A percentile compares a stretch with the other conserved stretches of the same genome.
These are phyloP conservation scores for Zymoseptoria crescenta DNA, from an alignment of 2,329 filamentous ascomycete genomes.

Conservation along the genomic window DNA sequence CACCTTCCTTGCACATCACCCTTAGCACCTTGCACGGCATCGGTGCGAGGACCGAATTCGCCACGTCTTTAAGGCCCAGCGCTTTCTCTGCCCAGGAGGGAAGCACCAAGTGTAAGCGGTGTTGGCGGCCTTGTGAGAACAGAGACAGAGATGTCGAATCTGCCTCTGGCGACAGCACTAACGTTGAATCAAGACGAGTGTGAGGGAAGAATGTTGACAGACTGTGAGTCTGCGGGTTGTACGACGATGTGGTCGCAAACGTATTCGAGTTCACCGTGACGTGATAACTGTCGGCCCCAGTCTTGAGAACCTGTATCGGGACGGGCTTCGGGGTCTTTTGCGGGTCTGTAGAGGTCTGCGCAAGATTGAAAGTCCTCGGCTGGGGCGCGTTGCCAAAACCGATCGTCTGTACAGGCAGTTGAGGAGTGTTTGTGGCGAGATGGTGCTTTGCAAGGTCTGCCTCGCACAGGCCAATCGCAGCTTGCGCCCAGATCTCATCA, in stretches of 20 bases:
- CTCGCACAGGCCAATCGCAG: constrained; percentile 61
- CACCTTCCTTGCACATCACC: constrained; percentile 77
- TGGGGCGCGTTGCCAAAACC: constrained; percentile 54
- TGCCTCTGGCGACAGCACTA: constrained; percentile 56
- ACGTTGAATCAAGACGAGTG: constrained; percentile 69
- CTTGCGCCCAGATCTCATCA: constrained; percentile 76
- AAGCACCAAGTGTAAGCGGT: constrained; percentile 46
- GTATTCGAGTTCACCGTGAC: constrained; percentile 36
- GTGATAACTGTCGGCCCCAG: constrained; percentile 43
- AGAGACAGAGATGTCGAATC: constrained; percentile 50
- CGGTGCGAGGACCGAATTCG: constrained; percentile 78
- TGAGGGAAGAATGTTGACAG: constrained; percentile 73
- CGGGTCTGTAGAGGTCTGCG: constrained; percentile 40
- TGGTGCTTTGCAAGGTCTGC: constrained; percentile 40
- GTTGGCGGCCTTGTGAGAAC: constrained; percentile 62
- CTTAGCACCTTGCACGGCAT: constrained; percentile 97
- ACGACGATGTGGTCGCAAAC: constrained; percentile 38
- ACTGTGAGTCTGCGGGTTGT: constrained; percentile 38
- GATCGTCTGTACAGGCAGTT: constrained; percentile 30
- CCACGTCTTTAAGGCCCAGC: constrained; percentile 69
- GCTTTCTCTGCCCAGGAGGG: constrained; percentile 84
- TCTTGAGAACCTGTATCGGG: constrained; percentile 45
- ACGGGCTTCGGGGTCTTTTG: constrained; percentile 30
- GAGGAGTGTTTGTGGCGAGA: constrained; percentile 14
- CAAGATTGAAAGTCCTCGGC: constrained; percentile 53